Evolutionary conservation across 495 filamentous ascomycete species (phyloP), one percentile per base, ranked within the genome.

Genomic region (Cudoniella acicularis): DNA sequence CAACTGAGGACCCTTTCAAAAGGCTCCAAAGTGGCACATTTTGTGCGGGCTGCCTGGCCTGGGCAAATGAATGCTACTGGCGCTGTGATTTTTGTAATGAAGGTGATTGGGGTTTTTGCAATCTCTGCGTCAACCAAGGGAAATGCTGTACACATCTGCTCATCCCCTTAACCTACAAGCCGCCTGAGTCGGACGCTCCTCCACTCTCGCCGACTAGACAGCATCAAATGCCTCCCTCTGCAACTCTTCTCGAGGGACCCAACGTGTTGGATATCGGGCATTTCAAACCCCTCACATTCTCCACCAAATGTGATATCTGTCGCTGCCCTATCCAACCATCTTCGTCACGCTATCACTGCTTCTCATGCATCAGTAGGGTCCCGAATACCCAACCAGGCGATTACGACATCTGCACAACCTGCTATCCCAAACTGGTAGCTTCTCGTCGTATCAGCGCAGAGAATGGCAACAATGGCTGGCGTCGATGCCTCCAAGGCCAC

Each of bases 51-150:
- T 96, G 92, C 65, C 71, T 76, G n/a, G 76, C 80, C 0, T 85
- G 81, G 70, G 77, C 89, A 0, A 90, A 94, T 59, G 79, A 85
- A 21, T 90, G 87, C 67, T 91, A 86, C 67, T 96, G 91, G 91
- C 82, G 87, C 57, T 96, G 92, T 70, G 82, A 83, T 54, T 63
- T 76, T 40, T 96, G 92, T 72, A 95, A 96, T 64, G 86, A 92
- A 54, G 91, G 89, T 23, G 91, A 92, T 65, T 96, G 91, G 92
- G 92, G 92, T 0, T 96, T 89, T 65, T 96, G 92, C 72, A 87
- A 87, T 59, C 67, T 72, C 56, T 96, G 92, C 66, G 89, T 96
- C 24, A 90, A 89, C 47, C 83, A 83, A 69, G 89, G 86, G 11
- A 77, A 77, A 45, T 85, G 83, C 62, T 96, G 92, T 72, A 88